These are phyloP conservation scores for Malus hybrid DNA, from an alignment of 331 rosid genomes.

Conservation along the genomic window DNA sequence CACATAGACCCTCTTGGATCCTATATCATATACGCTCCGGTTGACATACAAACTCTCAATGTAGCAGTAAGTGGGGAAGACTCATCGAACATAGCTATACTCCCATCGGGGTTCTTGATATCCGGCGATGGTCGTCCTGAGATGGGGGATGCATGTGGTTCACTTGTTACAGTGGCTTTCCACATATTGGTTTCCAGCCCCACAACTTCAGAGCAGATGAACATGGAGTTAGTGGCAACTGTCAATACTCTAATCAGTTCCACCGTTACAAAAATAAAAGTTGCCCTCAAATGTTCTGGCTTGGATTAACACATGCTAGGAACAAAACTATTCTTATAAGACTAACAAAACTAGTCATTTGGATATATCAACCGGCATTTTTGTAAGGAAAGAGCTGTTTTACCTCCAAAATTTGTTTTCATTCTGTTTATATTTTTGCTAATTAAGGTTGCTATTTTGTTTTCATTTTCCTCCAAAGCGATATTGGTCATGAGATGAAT, in stretches of 20 bases:
- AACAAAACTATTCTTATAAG: too few species aligned
- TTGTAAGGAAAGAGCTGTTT: too few species aligned
- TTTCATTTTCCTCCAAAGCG: too few species aligned
- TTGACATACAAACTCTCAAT: constrained; percentile 24
- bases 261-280: constrained; percentile 40
- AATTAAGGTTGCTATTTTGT: too few species aligned
- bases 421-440: too few species aligned
- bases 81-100: constrained; percentile 36
- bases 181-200: constrained; percentile 35
- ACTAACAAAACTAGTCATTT: too few species aligned
- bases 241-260: constrained; percentile 34
- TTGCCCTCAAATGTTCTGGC: constrained; percentile 31
- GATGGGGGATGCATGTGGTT: constrained; percentile 14
- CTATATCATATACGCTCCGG: constrained; percentile 40
- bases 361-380: too few species aligned
- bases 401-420: too few species aligned
- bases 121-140: constrained; percentile 28
- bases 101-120: constrained; percentile 61
- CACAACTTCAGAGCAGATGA: not conserved
- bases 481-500: too few species aligned
- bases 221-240: constrained; percentile 25
- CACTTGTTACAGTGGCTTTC: constrained; percentile 44
- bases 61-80: constrained; percentile 28
- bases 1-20: constrained; percentile 36
- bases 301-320: not conserved